Evolutionary conservation across 352 stramenopile species (phyloP).

Genomic region (Phytophthora nicotianae): DNA sequence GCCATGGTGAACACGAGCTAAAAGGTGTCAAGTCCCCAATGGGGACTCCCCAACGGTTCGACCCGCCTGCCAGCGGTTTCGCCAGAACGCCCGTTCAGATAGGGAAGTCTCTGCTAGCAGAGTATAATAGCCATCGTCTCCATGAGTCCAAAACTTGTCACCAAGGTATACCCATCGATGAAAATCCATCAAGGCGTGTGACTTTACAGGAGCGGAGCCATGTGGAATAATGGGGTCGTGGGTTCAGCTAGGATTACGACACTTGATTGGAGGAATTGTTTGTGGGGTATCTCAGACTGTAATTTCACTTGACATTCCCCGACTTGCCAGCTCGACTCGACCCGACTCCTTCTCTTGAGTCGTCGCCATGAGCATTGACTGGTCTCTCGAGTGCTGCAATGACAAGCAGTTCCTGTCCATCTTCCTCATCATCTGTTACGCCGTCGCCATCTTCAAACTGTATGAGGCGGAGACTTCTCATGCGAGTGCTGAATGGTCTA

Average conservation of each 20-base stretch:
- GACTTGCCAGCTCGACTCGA: conserved; percentile 8
- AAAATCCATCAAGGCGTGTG: conserved; percentile 26
- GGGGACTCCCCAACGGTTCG: neutral
- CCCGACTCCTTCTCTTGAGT: neutral
- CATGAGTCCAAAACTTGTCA: neutral
- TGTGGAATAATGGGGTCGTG: conserved; percentile 3
- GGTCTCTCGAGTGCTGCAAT: conserved; percentile 86
- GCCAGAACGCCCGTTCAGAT: neutral
- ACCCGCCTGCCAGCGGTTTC: conserved; percentile 11
- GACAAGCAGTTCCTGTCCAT: conserved; percentile 87
- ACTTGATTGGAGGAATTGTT: conserved; percentile 5
- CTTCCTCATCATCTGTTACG: conserved; percentile 89
- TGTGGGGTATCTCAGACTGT: conserved; percentile 9
- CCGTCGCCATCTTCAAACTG: conserved; percentile 89
- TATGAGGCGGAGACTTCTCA: conserved; percentile 31
- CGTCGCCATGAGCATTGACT: conserved; percentile 48
- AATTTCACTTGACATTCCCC: conserved; percentile 23
- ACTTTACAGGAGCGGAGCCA: conserved; percentile 9
- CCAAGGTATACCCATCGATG: neutral
- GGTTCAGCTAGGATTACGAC: neutral
- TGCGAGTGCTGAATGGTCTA: neutral
- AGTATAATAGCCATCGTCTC: too few relatives aligned
- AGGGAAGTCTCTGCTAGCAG: too few relatives aligned
- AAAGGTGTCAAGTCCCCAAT: too few relatives aligned
- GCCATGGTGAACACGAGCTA: conserved; percentile 5